Evolutionary conservation across 148 eudicot genomes (phyloP), one percentile per base, ranked within the genome.

Genomic region (Euryodendron excelsum): DNA sequence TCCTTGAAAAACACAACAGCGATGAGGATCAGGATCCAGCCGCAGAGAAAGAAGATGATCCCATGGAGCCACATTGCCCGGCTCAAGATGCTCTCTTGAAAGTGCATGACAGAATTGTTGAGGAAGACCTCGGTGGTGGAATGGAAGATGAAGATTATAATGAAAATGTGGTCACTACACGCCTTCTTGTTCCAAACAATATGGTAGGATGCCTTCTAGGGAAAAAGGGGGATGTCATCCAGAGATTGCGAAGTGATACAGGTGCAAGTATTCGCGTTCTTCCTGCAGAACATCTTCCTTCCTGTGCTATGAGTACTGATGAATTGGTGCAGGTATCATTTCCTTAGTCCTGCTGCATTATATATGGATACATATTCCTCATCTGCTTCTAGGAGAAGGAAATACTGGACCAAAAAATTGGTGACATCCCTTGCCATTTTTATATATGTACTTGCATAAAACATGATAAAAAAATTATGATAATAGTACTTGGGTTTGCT

Each of bases 191-290:
- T 85, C 88, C 97, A 37, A 88, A 88, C 75, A 85, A 79, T 81
- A 76, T 82, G 81, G 97, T 92, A 21, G 97, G 97, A 28, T 92
- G 97, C 69, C 80, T 92, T 74, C 77, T 92, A 60, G 97, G 97
- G 11, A 92, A 83, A 88, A 90, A 88, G 63, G 97, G 94, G 39
- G 97, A 92, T 80, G 92, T 92, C 71, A 90, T 92, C 75, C 89
- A 84, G 82, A 89, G 87, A 79, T 77, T 92, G 81, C 87, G 94
- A 79, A 89, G 80, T 82, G 94, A 92, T 74, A 92, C 92, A 33
- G 90, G 91, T 73, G 97, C 97, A 14, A 87, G 79, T 68, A 90
- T 92, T 52, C 91, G 97, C 53, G 91, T 92, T 70, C 91, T 92
- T 85, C 87, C 97, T 41, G 69, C 85, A 39, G 94, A 92, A 23